A percentile compares a stretch with the other conserved stretches of the same genome.
Evolutionary conservation across 352 stramenopile genomes (phyloP).

Genomic region (Aphanomyces euteiches): DNA sequence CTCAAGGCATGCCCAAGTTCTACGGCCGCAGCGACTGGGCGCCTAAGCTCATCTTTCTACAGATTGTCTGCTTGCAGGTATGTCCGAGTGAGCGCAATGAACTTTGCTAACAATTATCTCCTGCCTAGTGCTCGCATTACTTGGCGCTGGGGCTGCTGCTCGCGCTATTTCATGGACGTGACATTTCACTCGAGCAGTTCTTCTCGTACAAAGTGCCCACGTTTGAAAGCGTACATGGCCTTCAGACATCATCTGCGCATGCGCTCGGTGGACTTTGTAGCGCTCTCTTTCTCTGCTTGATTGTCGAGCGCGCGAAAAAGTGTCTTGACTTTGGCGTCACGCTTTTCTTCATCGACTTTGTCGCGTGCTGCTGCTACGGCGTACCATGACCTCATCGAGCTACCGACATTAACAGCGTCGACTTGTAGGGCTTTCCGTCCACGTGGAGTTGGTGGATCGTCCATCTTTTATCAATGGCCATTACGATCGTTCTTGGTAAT

Average conservation of each 20-base stretch:
- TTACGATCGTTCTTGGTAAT: slow-evolving; percentile 74
- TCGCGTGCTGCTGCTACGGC: slow-evolving; percentile 79
- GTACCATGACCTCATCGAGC: slow-evolving; percentile 33
- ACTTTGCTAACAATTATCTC: background rate
- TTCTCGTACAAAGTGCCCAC: slow-evolving; percentile 82
- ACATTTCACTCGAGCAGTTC: slow-evolving; percentile 74
- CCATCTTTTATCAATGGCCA: slow-evolving; percentile 54
- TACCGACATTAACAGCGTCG: background rate
- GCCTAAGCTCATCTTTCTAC: slow-evolving; percentile 83
- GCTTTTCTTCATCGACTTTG: slow-evolving; percentile 83
- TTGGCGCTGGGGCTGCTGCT: slow-evolving; percentile 66
- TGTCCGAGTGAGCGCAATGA: background rate
- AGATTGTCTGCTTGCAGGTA: slow-evolving; percentile 87
- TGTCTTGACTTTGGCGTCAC: slow-evolving; percentile 89
- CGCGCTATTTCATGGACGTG: slow-evolving; percentile 63
- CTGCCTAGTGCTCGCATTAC: slow-evolving; percentile 71
- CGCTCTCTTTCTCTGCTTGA: slow-evolving; percentile 66
- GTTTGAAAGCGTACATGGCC: slow-evolving; percentile 63
- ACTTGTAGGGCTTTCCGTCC: slow-evolving; percentile 69
- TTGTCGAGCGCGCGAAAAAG: slow-evolving; percentile 88
- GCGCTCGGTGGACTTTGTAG: slow-evolving; percentile 49
- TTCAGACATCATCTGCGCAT: slow-evolving; percentile 79
- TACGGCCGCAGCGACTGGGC: slow-evolving; percentile 75
- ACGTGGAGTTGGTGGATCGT: slow-evolving; percentile 87
- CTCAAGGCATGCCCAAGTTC: slow-evolving; percentile 67